These are phyloP conservation scores for Geotrichum candidum DNA, from an alignment of 1,139 yeast species.

Conservation along the genomic window DNA sequence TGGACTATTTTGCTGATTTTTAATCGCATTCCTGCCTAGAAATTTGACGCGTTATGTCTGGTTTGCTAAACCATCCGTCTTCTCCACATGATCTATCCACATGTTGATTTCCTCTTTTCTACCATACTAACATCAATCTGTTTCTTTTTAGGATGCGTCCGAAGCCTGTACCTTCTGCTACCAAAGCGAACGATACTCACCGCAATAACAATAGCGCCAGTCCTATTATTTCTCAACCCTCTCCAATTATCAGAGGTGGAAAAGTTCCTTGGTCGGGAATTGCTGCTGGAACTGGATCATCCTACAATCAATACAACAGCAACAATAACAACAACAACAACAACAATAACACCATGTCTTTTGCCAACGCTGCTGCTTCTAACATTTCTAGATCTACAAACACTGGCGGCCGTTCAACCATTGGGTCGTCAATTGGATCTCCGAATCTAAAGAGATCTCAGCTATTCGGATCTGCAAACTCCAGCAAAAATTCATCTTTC, in stretches of 20 bases:
- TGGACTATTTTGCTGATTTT: neutral
- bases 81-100: neutral
- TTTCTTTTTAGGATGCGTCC: conserved; percentile 18
- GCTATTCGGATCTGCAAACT: neutral
- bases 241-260: conserved; percentile 11
- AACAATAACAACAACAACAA: conserved; percentile 6
- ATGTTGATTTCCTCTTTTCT: neutral
- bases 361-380: conserved; percentile 18
- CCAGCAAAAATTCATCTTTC: neutral
- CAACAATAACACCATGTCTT: conserved; percentile 13
- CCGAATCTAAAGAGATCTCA: conserved; percentile 6
- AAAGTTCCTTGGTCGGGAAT: conserved; percentile 25
- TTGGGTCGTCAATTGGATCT: conserved; percentile 8
- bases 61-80: neutral
- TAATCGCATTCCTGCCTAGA: neutral
- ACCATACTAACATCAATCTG: neutral
- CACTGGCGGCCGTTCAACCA: conserved; percentile 9
- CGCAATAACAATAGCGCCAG: conserved; percentile 7
- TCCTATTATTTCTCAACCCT: conserved; percentile 6
- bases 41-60: neutral
- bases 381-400: conserved; percentile 11
- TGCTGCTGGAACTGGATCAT: conserved; percentile 21
- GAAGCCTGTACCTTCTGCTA: conserved; percentile 11
- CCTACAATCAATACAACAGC: neutral
- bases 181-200: conserved; percentile 9